phyloP scores from a whole-genome alignment of 306 rosid genomes.

The Citrullus colocynthis region DNA sequence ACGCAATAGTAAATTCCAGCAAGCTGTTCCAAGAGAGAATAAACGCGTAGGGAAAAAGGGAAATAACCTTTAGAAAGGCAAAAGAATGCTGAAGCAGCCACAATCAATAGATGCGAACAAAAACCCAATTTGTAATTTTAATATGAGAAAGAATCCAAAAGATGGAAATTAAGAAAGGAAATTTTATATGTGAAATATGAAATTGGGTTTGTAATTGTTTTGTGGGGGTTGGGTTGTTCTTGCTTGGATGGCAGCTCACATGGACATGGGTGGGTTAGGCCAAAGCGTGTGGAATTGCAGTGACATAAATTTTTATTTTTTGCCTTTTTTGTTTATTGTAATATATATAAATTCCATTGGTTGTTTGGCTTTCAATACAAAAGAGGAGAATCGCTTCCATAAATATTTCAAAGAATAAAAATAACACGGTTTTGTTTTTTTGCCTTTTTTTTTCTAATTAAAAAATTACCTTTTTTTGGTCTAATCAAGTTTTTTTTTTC shows the following conservation, averaged over 20 bases:
- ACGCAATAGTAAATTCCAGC: constrained; percentile 11
- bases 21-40: constrained; percentile 3
- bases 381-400: too few species aligned
- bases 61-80: constrained; percentile 25
- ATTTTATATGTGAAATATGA: neutral
- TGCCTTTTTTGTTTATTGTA: neutral
- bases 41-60: neutral
- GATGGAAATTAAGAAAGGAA: neutral
- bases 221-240: constrained; percentile 14
- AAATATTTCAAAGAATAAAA: too few species aligned
- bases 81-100: constrained; percentile 7
- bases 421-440: too few species aligned
- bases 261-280: constrained; percentile 34
- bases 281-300: neutral
- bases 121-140: neutral
- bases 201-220: neutral
- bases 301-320: too few species aligned
- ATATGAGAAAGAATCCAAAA: neutral
- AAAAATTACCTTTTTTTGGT: too few species aligned
- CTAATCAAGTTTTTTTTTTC: too few species aligned
- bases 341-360: neutral
- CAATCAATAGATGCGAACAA: neutral
- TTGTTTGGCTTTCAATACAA: too few species aligned
- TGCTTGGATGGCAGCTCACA: constrained; percentile 40
- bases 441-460: too few species aligned